A percentile compares a stretch with the other conserved stretches of the same genome.
Evolutionary conservation across 2,329 filamentous ascomycete genomes (phyloP).

Genomic region (Cytospora piceae): DNA sequence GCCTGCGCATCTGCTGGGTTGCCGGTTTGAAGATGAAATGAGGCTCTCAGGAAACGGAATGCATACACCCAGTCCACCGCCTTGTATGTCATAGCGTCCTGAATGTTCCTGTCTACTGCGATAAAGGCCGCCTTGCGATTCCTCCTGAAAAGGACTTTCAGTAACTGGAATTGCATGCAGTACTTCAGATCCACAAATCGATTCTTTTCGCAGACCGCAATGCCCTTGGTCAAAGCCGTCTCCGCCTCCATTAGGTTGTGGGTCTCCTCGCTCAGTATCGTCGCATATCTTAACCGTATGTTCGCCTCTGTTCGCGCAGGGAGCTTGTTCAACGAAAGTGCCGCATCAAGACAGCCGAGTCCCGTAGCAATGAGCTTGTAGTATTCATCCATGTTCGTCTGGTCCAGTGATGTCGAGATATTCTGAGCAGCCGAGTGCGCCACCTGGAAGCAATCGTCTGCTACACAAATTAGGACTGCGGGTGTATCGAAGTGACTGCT

Average conservation of each 20-base stretch:
- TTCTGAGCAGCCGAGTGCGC: slow-evolving; percentile 60
- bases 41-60: slow-evolving; percentile 73
- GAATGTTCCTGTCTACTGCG: slow-evolving; percentile 69
- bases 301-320: slow-evolving; percentile 70
- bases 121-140: slow-evolving; percentile 75
- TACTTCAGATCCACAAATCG: slow-evolving; percentile 72
- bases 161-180: slow-evolving; percentile 73
- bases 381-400: slow-evolving; percentile 64
- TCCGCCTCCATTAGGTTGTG: slow-evolving; percentile 76
- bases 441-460: slow-evolving; percentile 74
- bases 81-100: slow-evolving; percentile 69
- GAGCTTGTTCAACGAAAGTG: slow-evolving; percentile 63
- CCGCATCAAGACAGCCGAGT: slow-evolving; percentile 72
- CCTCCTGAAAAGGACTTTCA: slow-evolving; percentile 70
- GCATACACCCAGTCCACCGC: slow-evolving; percentile 76
- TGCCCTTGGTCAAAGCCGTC: slow-evolving; percentile 71
- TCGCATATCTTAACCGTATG: slow-evolving; percentile 71
- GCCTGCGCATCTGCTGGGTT: slow-evolving; percentile 64
- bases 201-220: slow-evolving; percentile 69
- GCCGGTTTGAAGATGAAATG: slow-evolving; percentile 66
- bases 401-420: slow-evolving; percentile 54
- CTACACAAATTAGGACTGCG: slow-evolving; percentile 68
- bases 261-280: slow-evolving; percentile 73
- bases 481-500: slow-evolving; percentile 52
- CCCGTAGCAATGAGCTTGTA: slow-evolving; percentile 73